A percentile compares a stretch with the other conserved stretches of the same genome.
Conservation (phyloP, 108 stramenopile species). For the Skeletonema marinoi region DNA sequence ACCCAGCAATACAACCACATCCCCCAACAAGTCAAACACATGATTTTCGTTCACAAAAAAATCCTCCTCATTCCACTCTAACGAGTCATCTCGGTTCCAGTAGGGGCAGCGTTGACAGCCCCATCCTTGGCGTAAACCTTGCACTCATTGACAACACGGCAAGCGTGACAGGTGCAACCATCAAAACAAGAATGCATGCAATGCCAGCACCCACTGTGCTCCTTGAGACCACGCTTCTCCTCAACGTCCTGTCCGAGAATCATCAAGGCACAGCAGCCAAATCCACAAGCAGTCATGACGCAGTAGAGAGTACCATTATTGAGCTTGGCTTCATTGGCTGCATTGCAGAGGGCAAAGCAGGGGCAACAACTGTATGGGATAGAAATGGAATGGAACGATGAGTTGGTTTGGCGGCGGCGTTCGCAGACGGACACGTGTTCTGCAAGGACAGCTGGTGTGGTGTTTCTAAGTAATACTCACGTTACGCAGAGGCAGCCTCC, state of each 20-base stretch:
- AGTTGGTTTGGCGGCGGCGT: too few relatives aligned
- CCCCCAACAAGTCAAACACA: too few relatives aligned
- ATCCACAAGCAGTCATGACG: slow-evolving; percentile 4
- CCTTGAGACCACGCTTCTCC: slow-evolving; percentile 18
- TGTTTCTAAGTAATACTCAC: background rate
- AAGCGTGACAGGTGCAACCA: slow-evolving; percentile 16
- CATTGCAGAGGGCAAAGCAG: slow-evolving; percentile 23
- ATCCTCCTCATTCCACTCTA: background rate
- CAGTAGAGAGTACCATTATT: slow-evolving; percentile 9
- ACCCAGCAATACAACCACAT: background rate
- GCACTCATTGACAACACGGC: slow-evolving; percentile 29
- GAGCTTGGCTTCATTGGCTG: slow-evolving; percentile 10
- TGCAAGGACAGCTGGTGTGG: too few relatives aligned
- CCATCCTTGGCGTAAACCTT: slow-evolving; percentile 19
- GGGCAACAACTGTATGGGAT: slow-evolving; percentile 5
- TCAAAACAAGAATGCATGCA: slow-evolving; percentile 9
- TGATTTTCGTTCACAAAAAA: background rate
- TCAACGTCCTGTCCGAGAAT: slow-evolving; percentile 19
- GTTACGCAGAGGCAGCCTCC: slow-evolving; percentile 7
- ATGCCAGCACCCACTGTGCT: slow-evolving; percentile 24
- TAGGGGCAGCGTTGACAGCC: slow-evolving; percentile 14
- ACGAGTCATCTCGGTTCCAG: slow-evolving; percentile 14
- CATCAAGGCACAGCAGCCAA: slow-evolving; percentile 16
- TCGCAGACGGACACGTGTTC: too few relatives aligned
- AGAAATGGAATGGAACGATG: background rate